phyloP scores from a whole-genome alignment of 805 yeast species.

The Myxozyma udenii region DNA sequence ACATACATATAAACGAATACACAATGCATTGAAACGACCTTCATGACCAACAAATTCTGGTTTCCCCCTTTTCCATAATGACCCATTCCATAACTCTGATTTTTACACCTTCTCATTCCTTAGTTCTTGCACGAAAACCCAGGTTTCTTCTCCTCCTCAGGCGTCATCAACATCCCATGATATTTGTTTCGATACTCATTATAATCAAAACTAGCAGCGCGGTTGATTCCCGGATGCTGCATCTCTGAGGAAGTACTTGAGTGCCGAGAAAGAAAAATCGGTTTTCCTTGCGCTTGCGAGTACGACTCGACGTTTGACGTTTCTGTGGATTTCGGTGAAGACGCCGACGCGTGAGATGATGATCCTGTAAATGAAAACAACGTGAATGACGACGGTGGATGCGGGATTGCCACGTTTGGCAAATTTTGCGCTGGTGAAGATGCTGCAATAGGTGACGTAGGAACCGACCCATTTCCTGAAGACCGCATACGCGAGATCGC shows the following conservation, averaged over 20 bases:
- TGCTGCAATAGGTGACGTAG: background rate
- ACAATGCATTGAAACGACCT: too few relatives aligned
- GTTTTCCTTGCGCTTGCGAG: too few relatives aligned
- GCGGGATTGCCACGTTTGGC: background rate
- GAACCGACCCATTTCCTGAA: background rate
- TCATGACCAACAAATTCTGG: too few relatives aligned
- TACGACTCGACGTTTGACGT: too few relatives aligned
- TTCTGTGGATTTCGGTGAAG: background rate
- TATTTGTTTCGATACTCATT: conserved; percentile 24
- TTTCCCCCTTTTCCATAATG: too few relatives aligned
- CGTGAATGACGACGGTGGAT: background rate
- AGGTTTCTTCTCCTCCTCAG: conserved; percentile 25
- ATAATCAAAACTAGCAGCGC: conserved; percentile 19
- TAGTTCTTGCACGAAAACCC: too few relatives aligned
- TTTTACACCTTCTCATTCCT: too few relatives aligned
- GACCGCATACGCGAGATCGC: background rate
- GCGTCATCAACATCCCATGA: conserved; percentile 26
- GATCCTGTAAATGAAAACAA: background rate
- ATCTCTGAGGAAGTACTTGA: background rate
- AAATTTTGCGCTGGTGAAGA: background rate
- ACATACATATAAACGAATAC: too few relatives aligned
- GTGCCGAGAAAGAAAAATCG: too few relatives aligned
- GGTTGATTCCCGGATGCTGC: background rate
- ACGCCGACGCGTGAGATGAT: background rate
- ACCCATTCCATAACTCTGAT: too few relatives aligned